Conservation (phyloP, 257 asterid genomes). For the Schizonepeta tenuifolia region DNA sequence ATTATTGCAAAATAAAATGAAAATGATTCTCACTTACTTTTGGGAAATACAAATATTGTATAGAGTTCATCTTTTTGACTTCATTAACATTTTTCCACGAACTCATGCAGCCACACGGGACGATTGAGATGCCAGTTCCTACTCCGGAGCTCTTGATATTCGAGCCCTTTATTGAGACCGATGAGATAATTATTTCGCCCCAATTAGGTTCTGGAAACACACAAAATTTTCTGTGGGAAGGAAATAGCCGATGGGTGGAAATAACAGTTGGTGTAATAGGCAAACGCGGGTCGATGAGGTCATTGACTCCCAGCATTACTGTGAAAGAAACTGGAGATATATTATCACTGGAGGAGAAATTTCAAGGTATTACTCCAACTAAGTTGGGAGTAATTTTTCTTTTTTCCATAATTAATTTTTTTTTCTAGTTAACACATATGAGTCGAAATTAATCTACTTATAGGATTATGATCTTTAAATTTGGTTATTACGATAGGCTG, state of each 20-base stretch:
- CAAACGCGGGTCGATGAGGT: conserved; percentile 68
- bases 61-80: background rate
- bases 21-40: background rate
- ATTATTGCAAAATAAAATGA: too few relatives aligned
- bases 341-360: conserved; percentile 90
- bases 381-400: background rate
- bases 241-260: conserved; percentile 90
- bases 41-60: background rate
- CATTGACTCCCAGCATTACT: conserved; percentile 87
- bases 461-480: background rate
- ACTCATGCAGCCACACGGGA: conserved; percentile 65
- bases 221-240: conserved; percentile 70
- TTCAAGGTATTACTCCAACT: conserved; percentile 63
- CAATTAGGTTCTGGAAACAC: conserved; percentile 47
- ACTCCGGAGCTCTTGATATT: conserved; percentile 77
- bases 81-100: conserved; percentile 16
- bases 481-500: background rate
- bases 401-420: background rate
- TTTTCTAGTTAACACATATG: background rate
- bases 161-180: conserved; percentile 87
- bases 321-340: conserved; percentile 89
- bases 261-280: conserved; percentile 89
- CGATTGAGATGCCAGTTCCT: conserved; percentile 88
- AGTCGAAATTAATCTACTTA: background rate
- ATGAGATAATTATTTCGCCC: conserved; percentile 68